A percentile compares a stretch with the other conserved stretches of the same genome.
These are phyloP conservation scores for Kalanchoe fedtschenkoi DNA, from an alignment of 164 flowering plant species.

Conservation along the genomic window DNA sequence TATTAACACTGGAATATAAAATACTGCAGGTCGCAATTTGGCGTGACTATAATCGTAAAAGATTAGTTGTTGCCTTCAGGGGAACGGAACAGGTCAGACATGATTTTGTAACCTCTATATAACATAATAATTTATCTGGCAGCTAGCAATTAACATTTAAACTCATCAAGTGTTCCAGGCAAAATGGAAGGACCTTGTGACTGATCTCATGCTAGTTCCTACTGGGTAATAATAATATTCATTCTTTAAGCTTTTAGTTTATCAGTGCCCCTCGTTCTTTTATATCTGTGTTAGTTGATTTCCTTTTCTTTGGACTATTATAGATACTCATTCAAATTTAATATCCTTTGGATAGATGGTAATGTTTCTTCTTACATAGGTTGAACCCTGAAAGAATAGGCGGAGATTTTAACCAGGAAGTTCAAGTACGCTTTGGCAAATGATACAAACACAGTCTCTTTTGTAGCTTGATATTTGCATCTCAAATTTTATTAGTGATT, in stretches of 20 bases:
- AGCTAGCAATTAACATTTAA: slow-evolving; percentile 3
- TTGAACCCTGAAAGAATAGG: slow-evolving; percentile 92
- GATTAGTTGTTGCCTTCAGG: slow-evolving; percentile 89
- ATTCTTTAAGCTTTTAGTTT: neutral
- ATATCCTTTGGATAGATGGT: neutral
- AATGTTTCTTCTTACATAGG: slow-evolving; percentile 22
- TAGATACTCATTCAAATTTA: no score
- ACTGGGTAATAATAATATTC: slow-evolving; percentile 46
- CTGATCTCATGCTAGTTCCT: slow-evolving; percentile 91
- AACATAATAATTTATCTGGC: neutral
- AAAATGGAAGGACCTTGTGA: slow-evolving; percentile 85
- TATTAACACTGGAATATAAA: slow-evolving; percentile 5
- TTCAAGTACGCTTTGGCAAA: slow-evolving; percentile 47
- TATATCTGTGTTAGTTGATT: neutral
- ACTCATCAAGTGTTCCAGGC: slow-evolving; percentile 32
- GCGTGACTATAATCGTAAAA: slow-evolving; percentile 63
- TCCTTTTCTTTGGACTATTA: neutral
- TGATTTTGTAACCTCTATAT: neutral
- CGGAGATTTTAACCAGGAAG: slow-evolving; percentile 87
- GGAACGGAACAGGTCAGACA: slow-evolving; percentile 86
- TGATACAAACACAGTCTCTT: neutral
- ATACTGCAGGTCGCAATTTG: slow-evolving; percentile 80
- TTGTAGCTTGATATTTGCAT: neutral
- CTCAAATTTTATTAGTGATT: neutral
- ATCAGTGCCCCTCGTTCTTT: neutral